Evolutionary conservation across 2,329 filamentous ascomycete genomes (phyloP).

Genomic region (Aspergillus melleus): DNA sequence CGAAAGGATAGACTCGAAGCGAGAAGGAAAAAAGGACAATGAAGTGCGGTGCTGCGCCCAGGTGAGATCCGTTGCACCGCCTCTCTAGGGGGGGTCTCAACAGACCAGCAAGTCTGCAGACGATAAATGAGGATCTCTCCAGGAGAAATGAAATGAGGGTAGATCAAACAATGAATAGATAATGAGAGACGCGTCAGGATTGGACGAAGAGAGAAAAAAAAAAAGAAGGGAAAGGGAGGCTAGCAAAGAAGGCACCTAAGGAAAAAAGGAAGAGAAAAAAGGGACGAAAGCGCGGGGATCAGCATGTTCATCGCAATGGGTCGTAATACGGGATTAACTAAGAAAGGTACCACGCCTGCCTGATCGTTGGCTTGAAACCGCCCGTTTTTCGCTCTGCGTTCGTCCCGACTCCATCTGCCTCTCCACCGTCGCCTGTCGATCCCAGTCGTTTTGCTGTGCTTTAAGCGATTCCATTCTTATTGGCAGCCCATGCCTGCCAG

Average conservation of each 20-base stretch:
- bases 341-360: background rate
- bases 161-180: background rate
- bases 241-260: background rate
- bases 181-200: background rate
- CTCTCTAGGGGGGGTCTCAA: background rate
- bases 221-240: conserved; percentile 1
- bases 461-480: background rate
- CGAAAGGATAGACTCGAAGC: background rate
- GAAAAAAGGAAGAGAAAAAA: background rate
- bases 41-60: background rate
- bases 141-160: background rate
- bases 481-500: background rate
- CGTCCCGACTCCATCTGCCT: background rate
- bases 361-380: background rate
- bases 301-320: background rate
- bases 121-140: background rate
- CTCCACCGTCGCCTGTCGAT: background rate
- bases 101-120: background rate
- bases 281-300: background rate
- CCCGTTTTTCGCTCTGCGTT: background rate
- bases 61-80: conserved; percentile 5
- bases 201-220: background rate
- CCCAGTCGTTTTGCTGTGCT: background rate
- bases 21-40: background rate
- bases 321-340: background rate